Evolutionary conservation across 305 asterid genomes (phyloP), one percentile per base, ranked within the genome.

Genomic region (Fraxinus angustifolia): DNA sequence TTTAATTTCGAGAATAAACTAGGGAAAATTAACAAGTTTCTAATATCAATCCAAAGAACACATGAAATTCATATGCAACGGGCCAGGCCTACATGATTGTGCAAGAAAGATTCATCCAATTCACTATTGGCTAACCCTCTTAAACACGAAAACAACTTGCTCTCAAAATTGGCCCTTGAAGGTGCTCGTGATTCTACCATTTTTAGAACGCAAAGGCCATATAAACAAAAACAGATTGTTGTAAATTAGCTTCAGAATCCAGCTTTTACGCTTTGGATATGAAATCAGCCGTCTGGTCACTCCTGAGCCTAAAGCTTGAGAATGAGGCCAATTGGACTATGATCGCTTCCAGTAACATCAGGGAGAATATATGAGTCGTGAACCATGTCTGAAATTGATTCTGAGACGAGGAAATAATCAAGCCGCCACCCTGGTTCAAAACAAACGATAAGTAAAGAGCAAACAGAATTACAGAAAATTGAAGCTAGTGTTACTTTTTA

Each of bases 361-460:
- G 98, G 98, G 80, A 96, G 93, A 85, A 94, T 92, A 83, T 90
- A 93, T 0, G 99, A 91, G 88, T 96, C 99, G 11, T 96, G 83
- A 35, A 96, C 97, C 71, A 85, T 84, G 77, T 91, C 86, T 30
- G 97, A 88, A 17, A 96, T 93, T 8, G 90, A 81, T 82, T 93
- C 92, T 6, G 99, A 94, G 36, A 84, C 92, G 23, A 96, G 98
- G 89, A 96, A 96, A 85, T 96, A 94, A 83, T 96, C 99, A 4
- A 94, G 97, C 86, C 98, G 81, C 98, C 99, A 96, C 79, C 98
- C 98, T 94, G 86, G 30, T 80, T 28, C 33, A 62, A 75, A 79
- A 75, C 16, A 7, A 58, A 6, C 26, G 31, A 73, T 0, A 6
- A 36, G 30, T 72, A 19, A 30, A 8, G 73, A 73, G 78, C 70